These are phyloP conservation scores for Echinosophora koreensis DNA, from an alignment of 306 rosid species.

Conservation along the genomic window DNA sequence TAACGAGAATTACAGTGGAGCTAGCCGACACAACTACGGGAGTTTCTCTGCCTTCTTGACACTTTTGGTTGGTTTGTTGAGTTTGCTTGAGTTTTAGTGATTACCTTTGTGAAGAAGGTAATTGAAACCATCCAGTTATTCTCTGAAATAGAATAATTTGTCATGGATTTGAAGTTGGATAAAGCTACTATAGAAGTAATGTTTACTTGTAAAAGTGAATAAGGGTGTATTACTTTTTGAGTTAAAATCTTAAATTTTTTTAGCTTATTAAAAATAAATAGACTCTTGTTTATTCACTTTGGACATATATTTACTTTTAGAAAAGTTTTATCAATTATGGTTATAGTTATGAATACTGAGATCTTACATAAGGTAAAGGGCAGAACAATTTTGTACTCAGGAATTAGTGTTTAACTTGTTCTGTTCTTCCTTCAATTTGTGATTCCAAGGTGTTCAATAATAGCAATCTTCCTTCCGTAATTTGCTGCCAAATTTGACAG, in stretches of 20 bases:
- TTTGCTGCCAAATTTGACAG: not conserved
- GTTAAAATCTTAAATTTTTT: too few species aligned
- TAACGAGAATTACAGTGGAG: slow-evolving; percentile 49
- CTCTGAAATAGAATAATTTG: slow-evolving; percentile 1
- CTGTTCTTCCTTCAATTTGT: slow-evolving; percentile 33
- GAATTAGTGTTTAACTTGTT: slow-evolving; percentile 17
- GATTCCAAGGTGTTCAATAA: slow-evolving; percentile 35
- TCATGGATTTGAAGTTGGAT: not conserved
- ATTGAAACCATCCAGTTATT: not conserved
- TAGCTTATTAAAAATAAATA: too few species aligned
- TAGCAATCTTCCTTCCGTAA: not conserved
- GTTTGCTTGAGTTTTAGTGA: slow-evolving; percentile 41
- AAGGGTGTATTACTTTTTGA: too few species aligned
- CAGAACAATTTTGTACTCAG: slow-evolving; percentile 25
- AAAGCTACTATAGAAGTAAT: too few species aligned
- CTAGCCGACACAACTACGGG: not conserved
- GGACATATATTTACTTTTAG: too few species aligned
- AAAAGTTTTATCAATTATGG: slow-evolving; percentile 7
- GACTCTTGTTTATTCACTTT: too few species aligned
- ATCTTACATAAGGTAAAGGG: slow-evolving; percentile 21
- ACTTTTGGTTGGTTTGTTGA: slow-evolving; percentile 38
- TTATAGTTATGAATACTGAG: not conserved
- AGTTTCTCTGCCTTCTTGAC: slow-evolving; percentile 31
- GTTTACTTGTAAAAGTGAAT: too few species aligned
- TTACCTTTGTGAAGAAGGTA: slow-evolving; percentile 1